Percentiles rank a stretch among this genome's conserved stretches.
phyloP scores from a whole-genome alignment of 2,329 filamentous ascomycete species.

The Colletotrichum aenigma region DNA sequence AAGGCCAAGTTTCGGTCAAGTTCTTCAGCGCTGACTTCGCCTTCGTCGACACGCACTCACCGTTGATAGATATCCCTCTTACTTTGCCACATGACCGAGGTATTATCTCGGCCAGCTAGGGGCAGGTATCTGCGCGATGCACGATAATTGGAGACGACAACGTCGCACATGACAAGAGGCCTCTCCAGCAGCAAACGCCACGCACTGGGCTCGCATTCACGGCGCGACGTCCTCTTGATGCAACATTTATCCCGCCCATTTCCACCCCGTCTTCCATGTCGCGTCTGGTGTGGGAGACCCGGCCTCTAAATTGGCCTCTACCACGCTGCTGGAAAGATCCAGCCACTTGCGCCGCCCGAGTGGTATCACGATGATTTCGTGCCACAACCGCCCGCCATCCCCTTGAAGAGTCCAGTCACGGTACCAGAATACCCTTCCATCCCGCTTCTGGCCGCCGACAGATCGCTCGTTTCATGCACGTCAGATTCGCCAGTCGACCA shows the following conservation, averaged over 20 bases:
- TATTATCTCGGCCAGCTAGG: neutral
- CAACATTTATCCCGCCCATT: neutral
- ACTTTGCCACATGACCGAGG: neutral
- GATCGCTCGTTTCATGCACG: conserved; percentile 18
- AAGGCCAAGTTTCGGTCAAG: neutral
- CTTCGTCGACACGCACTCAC: neutral
- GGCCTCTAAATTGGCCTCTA: conserved; percentile 11
- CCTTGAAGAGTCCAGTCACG: neutral
- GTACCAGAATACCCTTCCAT: neutral
- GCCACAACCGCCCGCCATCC: neutral
- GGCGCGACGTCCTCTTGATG: neutral
- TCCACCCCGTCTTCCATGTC: neutral
- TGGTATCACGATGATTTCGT: neutral
- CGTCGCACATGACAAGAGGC: neutral
- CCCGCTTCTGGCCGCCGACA: conserved; percentile 12
- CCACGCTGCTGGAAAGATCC: conserved; percentile 13
- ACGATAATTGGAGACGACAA: neutral
- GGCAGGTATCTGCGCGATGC: neutral
- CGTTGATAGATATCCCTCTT: neutral
- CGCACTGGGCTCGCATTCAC: neutral
- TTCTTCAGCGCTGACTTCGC: neutral
- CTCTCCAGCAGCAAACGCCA: neutral
- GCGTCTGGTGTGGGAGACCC: neutral
- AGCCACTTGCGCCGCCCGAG: conserved; percentile 8
- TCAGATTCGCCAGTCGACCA: conserved; percentile 11